Base-by-base conservation (phyloP, 2,329 filamentous ascomycete species). In the Gremmenia infestans region DNA sequence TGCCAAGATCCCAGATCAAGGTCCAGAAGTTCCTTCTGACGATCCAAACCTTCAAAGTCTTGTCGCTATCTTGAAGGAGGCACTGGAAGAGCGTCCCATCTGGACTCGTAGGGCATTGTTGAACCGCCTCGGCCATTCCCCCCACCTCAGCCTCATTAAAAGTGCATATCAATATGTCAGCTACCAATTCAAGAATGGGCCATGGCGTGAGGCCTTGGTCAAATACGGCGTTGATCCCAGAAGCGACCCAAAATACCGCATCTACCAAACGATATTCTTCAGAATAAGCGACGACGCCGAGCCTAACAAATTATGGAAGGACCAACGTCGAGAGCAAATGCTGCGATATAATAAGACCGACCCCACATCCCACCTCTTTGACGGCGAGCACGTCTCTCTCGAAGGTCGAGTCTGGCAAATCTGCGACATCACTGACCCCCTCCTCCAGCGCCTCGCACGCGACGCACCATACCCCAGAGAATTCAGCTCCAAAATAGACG, bases 401-500 rank as follows among this genome's bases (percentile, higher is more conserved):
- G 91, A 96, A 66, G 91, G 91, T 40, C 94, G 94, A 66, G 86
- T 94, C 50, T 99, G 91, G 88, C 94, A 97, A 76, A 81, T 95
- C 25, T 96, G 91, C 73, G 94, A 99, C 70, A 87, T 97, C 53
- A 87, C 83, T 0, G 93, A 97, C 65, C 89, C 91, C 0, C 68
- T 92, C 1, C 76, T 97, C 1, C 74, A 76, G 0, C 71, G 76
- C 11, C 74, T 97, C 3, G 78, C 96, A 40, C 79, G 85, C 19
- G 81, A 82, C 0, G 77, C 85, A 0, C 77, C 83, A 5, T 72
- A 88, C 22, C 79, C 85, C 4, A 68, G 74, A 0, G 73, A 75
- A 9, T 88, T 83, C 71, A 84, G 88, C 61, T 71, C 76, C 5
- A 68, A 77, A 50, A 78, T 78, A 46, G 89, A 90, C 64, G 93